Evolutionary conservation across 331 rosid genomes (phyloP).

Genomic region (Quercus tomentella): DNA sequence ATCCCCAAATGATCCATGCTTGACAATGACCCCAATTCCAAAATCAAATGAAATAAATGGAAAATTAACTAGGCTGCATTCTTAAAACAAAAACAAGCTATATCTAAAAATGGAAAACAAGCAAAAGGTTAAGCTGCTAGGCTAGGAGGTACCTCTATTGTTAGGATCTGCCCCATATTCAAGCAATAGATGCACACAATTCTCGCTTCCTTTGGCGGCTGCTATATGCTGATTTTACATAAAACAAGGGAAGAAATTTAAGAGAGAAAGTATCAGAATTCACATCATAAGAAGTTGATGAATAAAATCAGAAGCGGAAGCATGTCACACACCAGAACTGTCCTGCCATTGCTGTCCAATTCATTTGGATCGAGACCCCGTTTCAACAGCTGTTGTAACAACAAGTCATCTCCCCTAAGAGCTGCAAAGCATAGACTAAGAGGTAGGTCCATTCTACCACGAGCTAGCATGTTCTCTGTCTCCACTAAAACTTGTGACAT

Average conservation of each 20-base stretch:
- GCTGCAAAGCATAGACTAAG: slow-evolving; percentile 88
- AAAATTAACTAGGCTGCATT: not conserved
- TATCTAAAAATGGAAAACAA: not conserved
- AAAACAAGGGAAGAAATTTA: not conserved
- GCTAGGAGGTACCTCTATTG: slow-evolving; percentile 55
- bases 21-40: not conserved
- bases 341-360: slow-evolving; percentile 64
- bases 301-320: not conserved
- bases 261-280: not conserved
- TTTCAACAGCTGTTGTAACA: slow-evolving; percentile 69
- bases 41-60: not conserved
- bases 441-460: slow-evolving; percentile 90
- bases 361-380: slow-evolving; percentile 78
- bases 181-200: slow-evolving; percentile 63
- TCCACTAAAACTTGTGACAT: slow-evolving; percentile 83
- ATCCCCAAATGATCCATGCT: not conserved
- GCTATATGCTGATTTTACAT: slow-evolving; percentile 67
- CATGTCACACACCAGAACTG: slow-evolving; percentile 63
- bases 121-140: not conserved
- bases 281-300: not conserved
- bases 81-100: too few relatives aligned
- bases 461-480: slow-evolving; percentile 91
- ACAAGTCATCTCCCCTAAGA: slow-evolving; percentile 69
- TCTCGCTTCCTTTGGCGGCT: slow-evolving; percentile 70
- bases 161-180: slow-evolving; percentile 83